These are phyloP conservation scores for Aspergillus costaricaensis DNA, from an alignment of 2,329 filamentous ascomycete genomes.

Conservation along the genomic window DNA sequence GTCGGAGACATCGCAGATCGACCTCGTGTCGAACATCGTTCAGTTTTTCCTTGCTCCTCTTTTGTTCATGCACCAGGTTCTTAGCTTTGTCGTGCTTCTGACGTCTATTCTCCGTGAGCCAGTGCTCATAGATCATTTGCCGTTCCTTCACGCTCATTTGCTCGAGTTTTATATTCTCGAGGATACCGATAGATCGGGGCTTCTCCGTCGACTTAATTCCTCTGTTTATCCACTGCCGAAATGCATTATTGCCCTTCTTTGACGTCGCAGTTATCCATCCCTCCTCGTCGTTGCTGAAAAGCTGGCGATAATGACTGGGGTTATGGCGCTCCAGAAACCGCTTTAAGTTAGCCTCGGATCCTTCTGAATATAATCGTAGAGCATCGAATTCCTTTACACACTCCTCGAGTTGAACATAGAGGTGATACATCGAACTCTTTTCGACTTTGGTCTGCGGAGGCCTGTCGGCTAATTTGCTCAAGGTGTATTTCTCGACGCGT, in stretches of 20 bases:
- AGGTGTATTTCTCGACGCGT: constrained; percentile 52
- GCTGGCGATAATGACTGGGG: constrained; percentile 6
- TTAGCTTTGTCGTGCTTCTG: constrained; percentile 1
- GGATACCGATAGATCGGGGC: constrained; percentile 10
- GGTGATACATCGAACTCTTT: constrained; percentile 20
- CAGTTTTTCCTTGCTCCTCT: constrained; percentile 15
- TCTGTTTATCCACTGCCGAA: constrained; percentile 26
- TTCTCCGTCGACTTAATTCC: constrained; percentile 7
- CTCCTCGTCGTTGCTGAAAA: constrained; percentile 17
- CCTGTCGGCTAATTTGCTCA: constrained; percentile 41
- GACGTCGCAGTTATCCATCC: constrained; percentile 20
- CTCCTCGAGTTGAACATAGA: constrained; percentile 13
- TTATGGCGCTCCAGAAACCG: constrained; percentile 18
- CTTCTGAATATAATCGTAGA: constrained; percentile 10
- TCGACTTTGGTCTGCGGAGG: constrained; percentile 40
- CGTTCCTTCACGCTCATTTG: constrained; percentile 29
- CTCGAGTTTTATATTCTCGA: constrained; percentile 16
- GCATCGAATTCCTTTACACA: constrained; percentile 7
- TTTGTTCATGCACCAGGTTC: constrained; percentile 6
- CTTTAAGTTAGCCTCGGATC: constrained; percentile 16
- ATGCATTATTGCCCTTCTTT: constrained; percentile 1
- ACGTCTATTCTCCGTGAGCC: constrained; percentile 25
- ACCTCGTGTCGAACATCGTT: constrained; percentile 28
- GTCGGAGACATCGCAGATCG: constrained; percentile 30
- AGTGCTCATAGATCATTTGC: constrained; percentile 29